These are phyloP conservation scores for Actinomortierella wolfii DNA, from an alignment of 371 early-diverging fungal genomes.

Conservation along the genomic window DNA sequence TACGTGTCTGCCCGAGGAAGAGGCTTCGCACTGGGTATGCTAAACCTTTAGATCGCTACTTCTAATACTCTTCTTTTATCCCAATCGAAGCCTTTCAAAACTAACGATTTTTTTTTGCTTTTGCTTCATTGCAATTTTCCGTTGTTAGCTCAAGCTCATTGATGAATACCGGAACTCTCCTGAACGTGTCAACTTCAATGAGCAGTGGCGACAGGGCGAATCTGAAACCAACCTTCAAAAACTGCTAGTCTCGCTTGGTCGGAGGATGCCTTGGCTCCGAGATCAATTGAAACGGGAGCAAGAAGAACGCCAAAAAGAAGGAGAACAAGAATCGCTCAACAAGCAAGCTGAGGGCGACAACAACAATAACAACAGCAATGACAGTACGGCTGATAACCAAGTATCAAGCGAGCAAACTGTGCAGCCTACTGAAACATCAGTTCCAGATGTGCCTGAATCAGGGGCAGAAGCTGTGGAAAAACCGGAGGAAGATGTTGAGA, in stretches of 20 bases:
- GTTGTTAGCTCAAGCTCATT: constrained; percentile 56
- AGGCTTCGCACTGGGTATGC: constrained; percentile 59
- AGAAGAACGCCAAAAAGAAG: no score
- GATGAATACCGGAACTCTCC: constrained; percentile 59
- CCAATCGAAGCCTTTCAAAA: no score
- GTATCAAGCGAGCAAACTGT: no score
- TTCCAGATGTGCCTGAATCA: no score
- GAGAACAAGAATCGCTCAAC: no score
- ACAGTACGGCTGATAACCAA: no score
- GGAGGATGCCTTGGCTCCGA: constrained; percentile 80
- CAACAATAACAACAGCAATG: no score
- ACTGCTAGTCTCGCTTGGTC: constrained; percentile 67
- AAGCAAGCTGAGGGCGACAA: no score
- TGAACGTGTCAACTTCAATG: constrained; percentile 65
- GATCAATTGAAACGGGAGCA: constrained; percentile 27
- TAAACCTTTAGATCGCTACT: background rate
- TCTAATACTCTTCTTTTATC: background rate
- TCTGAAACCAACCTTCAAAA: constrained; percentile 72
- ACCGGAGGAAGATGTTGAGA: no score
- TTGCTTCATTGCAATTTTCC: constrained; percentile 1
- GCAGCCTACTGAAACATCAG: no score
- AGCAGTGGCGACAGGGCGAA: constrained; percentile 73
- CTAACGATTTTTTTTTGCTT: background rate
- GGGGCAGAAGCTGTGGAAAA: no score
- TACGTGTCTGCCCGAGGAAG: constrained; percentile 49